These are phyloP conservation scores for Gyrodon lividus DNA, from an alignment of 768 basidiomycete species.

Conservation along the genomic window DNA sequence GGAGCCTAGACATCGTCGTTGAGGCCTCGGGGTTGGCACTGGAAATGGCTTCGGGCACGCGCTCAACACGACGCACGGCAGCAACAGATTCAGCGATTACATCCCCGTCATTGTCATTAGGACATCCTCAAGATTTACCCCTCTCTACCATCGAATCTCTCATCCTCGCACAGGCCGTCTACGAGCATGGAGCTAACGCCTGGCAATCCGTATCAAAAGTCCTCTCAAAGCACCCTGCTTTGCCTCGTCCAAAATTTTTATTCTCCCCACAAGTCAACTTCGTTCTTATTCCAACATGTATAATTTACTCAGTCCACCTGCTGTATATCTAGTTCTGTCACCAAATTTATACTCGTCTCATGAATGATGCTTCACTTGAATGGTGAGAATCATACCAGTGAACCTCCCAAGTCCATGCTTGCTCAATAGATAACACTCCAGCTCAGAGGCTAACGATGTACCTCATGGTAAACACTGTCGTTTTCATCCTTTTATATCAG, in stretches of 20 bases:
- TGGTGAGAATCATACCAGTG: conserved; percentile 41
- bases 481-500: background rate
- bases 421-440: conserved; percentile 11
- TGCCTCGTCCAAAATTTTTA: conserved; percentile 58
- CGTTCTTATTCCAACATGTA: conserved; percentile 8
- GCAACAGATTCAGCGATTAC: background rate
- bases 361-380: conserved; percentile 67
- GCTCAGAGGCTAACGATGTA: conserved; percentile 50
- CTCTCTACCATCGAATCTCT: conserved; percentile 62
- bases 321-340: conserved; percentile 57
- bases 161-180: conserved; percentile 82
- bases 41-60: conserved; percentile 24
- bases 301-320: conserved; percentile 17
- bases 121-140: conserved; percentile 4
- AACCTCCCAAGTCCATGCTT: conserved; percentile 1
- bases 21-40: conserved; percentile 2
- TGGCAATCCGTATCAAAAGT: conserved; percentile 70
- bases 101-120: conserved; percentile 7
- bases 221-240: conserved; percentile 69
- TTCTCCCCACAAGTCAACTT: conserved; percentile 65
- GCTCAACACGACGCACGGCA: conserved; percentile 24
- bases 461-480: conserved; percentile 47
- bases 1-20: background rate
- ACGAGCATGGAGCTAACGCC: conserved; percentile 69
- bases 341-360: conserved; percentile 61